These are phyloP conservation scores for Colletotrichum sp. DNA, from an alignment of 2,329 filamentous ascomycete genomes.

Conservation along the genomic window DNA sequence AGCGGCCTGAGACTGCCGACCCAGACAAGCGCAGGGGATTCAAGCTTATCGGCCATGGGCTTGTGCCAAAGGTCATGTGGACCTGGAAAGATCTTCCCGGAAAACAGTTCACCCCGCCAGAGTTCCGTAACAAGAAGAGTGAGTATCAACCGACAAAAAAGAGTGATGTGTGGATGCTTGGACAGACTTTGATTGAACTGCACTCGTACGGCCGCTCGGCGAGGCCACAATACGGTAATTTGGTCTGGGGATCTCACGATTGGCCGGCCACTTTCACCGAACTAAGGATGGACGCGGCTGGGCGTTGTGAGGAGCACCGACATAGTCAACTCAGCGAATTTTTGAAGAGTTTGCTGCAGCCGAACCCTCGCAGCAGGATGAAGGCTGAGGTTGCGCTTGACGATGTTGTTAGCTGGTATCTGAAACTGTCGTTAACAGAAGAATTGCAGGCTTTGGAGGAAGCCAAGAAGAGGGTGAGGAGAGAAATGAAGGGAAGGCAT, in stretches of 20 bases:
- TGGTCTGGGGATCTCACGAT: not conserved
- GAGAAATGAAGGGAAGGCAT: not conserved
- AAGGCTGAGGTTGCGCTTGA: not conserved
- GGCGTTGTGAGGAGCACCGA: not conserved
- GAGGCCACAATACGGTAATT: no score
- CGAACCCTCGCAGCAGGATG: not conserved
- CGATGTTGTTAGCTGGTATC: no score
- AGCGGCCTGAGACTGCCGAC: not conserved
- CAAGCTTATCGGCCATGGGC: slow-evolving; percentile 13
- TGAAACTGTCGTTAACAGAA: no score
- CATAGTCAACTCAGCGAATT: not conserved
- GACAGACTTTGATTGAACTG: not conserved
- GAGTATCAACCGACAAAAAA: not conserved
- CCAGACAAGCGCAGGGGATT: not conserved
- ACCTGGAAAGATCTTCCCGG: not conserved
- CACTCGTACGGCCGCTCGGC: not conserved
- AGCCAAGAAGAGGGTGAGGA: not conserved
- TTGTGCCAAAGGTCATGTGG: not conserved
- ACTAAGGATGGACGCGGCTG: no score
- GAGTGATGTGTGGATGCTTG: slow-evolving; percentile 13
- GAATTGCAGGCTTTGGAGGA: not conserved
- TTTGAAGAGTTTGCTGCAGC: not conserved
- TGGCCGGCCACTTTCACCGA: no score
- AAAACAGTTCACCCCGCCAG: not conserved
- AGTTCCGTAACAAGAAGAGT: not conserved